Conservation (phyloP, 2,329 filamentous ascomycete genomes). For the Sclerotinia subarctica region DNA sequence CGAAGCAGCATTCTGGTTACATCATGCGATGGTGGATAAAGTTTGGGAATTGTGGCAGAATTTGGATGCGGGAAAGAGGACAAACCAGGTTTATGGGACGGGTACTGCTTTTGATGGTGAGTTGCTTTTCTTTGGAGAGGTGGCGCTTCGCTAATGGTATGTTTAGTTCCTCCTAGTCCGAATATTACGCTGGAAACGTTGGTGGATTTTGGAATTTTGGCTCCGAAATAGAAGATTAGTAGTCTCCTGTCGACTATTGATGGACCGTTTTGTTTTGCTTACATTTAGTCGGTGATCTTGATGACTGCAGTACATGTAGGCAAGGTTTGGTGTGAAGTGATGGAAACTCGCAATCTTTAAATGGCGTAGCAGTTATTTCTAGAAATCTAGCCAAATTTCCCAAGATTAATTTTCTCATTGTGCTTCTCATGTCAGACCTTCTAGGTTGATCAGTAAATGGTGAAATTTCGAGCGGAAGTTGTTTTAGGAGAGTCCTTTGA, state of each 20-base stretch:
- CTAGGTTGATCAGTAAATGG: too few species aligned
- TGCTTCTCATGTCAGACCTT: too few species aligned
- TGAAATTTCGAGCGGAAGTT: too few species aligned
- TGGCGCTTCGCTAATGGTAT: background rate
- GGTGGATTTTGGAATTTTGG: constrained; percentile 10
- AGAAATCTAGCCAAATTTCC: background rate
- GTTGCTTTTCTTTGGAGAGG: background rate
- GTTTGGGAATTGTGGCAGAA: constrained; percentile 49
- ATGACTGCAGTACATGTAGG: accelerated
- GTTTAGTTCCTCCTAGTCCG: background rate
- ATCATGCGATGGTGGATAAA: constrained; percentile 47
- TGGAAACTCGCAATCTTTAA: background rate
- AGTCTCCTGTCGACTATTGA: constrained; percentile 42
- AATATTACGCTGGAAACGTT: constrained; percentile 7
- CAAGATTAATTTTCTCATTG: too few species aligned
- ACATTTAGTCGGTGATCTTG: constrained; percentile 34
- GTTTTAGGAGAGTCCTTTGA: too few species aligned
- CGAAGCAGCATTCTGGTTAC: constrained; percentile 46
- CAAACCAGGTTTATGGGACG: constrained; percentile 25
- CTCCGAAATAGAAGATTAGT: background rate
- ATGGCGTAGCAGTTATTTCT: background rate
- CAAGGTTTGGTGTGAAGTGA: too few species aligned
- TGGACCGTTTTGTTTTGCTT: constrained; percentile 44
- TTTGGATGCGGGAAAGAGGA: constrained; percentile 20
- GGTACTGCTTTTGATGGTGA: background rate